A percentile compares a stretch with the other conserved stretches of the same genome.
phyloP scores from a whole-genome alignment of 2,329 filamentous ascomycete species.

The Kalaharituber pfeilii region DNA sequence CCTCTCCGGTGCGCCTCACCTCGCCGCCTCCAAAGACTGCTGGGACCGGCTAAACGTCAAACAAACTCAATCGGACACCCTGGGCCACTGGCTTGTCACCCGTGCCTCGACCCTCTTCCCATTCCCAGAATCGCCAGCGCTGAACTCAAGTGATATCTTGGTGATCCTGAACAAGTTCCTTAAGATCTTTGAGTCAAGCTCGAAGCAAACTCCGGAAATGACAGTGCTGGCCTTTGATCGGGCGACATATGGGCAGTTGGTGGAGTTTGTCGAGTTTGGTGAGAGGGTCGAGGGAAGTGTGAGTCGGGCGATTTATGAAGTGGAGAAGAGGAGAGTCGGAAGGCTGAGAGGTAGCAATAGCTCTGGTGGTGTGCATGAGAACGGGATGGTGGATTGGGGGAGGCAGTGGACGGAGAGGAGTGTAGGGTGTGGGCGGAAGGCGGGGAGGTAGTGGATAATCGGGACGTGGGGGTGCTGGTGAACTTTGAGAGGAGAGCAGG shows the following conservation, averaged over 20 bases:
- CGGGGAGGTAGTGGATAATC: constrained; percentile 15
- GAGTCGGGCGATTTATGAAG: constrained; percentile 20
- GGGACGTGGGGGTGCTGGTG: constrained; percentile 15
- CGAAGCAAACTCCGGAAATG: constrained; percentile 21
- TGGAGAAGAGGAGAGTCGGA: constrained; percentile 19
- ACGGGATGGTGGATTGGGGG: not conserved
- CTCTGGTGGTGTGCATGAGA: no score
- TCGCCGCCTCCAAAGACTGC: constrained; percentile 24
- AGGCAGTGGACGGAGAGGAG: no score
- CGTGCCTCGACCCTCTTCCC: constrained; percentile 29
- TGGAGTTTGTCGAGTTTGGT: constrained; percentile 21
- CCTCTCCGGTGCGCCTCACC: constrained; percentile 26
- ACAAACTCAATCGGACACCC: constrained; percentile 29
- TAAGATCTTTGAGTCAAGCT: constrained; percentile 21
- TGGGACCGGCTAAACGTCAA: constrained; percentile 28
- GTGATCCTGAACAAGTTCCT: constrained; percentile 9
- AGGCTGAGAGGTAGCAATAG: constrained; percentile 10
- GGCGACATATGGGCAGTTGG: constrained; percentile 21
- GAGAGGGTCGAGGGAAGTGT: constrained; percentile 20
- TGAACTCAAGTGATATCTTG: constrained; percentile 4
- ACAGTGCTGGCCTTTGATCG: constrained; percentile 20
- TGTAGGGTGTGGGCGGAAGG: constrained; percentile 4
- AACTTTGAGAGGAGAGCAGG: constrained; percentile 10
- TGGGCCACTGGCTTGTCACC: constrained; percentile 28
- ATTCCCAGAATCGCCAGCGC: constrained; percentile 10